phyloP scores from a whole-genome alignment of 2,329 filamentous ascomycete species.

The Ophiostoma piceae region DNA sequence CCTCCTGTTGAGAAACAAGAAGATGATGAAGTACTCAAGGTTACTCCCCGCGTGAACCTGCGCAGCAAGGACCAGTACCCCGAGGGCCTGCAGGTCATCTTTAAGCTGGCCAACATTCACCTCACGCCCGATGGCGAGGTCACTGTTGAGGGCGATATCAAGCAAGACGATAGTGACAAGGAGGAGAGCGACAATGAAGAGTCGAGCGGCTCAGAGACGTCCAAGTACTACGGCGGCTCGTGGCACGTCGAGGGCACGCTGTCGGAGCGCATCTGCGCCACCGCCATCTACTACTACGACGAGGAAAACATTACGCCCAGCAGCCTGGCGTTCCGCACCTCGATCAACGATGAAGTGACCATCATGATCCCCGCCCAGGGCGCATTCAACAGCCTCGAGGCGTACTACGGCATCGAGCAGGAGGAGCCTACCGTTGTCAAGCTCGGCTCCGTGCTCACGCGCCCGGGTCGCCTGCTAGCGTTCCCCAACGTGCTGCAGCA shows the following conservation, averaged over 20 bases:
- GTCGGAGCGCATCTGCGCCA: constrained; percentile 54
- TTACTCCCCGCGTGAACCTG: constrained; percentile 15
- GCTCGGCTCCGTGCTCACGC: constrained; percentile 39
- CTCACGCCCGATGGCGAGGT: constrained; percentile 44
- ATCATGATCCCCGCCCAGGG: constrained; percentile 22
- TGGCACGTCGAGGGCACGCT: constrained; percentile 39
- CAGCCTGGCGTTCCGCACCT: constrained; percentile 40
- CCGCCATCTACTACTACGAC: constrained; percentile 51
- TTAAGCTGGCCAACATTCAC: constrained; percentile 57
- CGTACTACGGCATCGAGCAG: constrained; percentile 28
- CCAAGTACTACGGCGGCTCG: constrained; percentile 39
- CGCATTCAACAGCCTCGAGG: constrained; percentile 23
- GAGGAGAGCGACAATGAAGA: constrained; percentile 34
- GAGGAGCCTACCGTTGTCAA: constrained; percentile 35
- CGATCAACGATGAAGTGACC: constrained; percentile 25
- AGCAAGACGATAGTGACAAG: background rate
- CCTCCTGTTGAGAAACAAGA: constrained; percentile 6
- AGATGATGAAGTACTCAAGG: background rate
- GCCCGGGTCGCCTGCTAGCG: constrained; percentile 41
- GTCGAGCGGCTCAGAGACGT: constrained; percentile 26
- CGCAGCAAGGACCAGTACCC: constrained; percentile 15
- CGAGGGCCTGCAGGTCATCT: constrained; percentile 52
- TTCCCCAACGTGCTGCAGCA: constrained; percentile 46
- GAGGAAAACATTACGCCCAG: constrained; percentile 46
- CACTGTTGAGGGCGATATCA: constrained; percentile 6